phyloP scores from a whole-genome alignment of 2,329 filamentous ascomycete genomes.

The Pyricularia sp. region DNA sequence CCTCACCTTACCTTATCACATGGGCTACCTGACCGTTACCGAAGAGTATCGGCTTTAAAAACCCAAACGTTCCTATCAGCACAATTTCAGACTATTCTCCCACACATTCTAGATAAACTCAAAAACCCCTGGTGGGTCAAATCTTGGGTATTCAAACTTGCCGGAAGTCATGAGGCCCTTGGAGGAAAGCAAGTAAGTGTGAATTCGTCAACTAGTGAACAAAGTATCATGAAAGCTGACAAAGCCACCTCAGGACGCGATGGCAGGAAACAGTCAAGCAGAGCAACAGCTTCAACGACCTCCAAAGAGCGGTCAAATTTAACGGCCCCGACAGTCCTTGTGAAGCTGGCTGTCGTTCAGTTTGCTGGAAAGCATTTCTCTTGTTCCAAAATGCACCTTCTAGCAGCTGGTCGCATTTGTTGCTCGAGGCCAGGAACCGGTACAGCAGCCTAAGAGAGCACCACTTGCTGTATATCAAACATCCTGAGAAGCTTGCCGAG shows the following conservation, averaged over 20 bases:
- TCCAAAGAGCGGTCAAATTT: conserved; percentile 55
- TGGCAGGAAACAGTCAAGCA: conserved; percentile 57
- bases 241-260: conserved; percentile 40
- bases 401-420: conserved; percentile 57
- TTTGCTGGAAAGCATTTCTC: conserved; percentile 91
- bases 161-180: conserved; percentile 38
- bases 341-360: conserved; percentile 65
- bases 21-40: no score
- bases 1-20: no score
- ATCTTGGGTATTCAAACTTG: no score
- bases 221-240: not conserved
- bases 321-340: conserved; percentile 54
- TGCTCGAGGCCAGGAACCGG: conserved; percentile 61
- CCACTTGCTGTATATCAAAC: conserved; percentile 72
- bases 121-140: not conserved
- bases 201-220: not conserved
- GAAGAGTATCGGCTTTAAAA: not conserved
- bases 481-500: conserved; percentile 67
- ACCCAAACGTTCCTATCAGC: not conserved
- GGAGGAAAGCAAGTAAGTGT: conserved; percentile 37
- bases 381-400: conserved; percentile 61
- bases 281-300: conserved; percentile 46
- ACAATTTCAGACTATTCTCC: not conserved
- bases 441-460: conserved; percentile 66
- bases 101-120: not conserved